phyloP scores from a whole-genome alignment of 2,329 filamentous ascomycete genomes.

The Magnaporthiopsis poae region DNA sequence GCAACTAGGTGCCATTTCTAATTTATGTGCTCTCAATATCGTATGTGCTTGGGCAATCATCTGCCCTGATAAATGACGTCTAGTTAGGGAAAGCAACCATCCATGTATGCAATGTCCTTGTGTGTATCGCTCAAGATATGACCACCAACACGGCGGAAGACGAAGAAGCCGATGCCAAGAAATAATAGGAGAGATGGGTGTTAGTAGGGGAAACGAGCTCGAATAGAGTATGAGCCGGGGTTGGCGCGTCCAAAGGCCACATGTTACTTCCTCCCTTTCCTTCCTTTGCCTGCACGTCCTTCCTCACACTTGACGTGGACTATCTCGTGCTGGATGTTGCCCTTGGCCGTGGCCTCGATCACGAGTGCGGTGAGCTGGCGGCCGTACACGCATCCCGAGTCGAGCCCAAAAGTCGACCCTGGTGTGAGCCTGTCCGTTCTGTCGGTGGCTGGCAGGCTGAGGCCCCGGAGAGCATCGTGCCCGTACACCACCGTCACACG shows the following conservation, averaged over 20 bases:
- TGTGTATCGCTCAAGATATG: neutral
- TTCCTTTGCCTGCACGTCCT: neutral
- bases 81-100: neutral
- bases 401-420: constrained; percentile 63
- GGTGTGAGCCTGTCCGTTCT: neutral
- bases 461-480: constrained; percentile 67
- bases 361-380: constrained; percentile 67
- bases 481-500: constrained; percentile 72
- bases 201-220: neutral
- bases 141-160: neutral
- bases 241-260: neutral
- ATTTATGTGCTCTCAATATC: neutral
- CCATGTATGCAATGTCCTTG: neutral
- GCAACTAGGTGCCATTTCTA: neutral
- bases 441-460: constrained; percentile 32
- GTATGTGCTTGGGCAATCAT: neutral
- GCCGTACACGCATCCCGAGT: constrained; percentile 72
- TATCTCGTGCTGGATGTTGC: constrained; percentile 1
- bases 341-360: constrained; percentile 40
- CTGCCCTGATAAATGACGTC: neutral
- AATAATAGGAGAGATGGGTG: neutral
- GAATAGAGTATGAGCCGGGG: neutral
- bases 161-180: neutral
- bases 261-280: neutral
- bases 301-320: constrained; percentile 5